Evolutionary conservation across 768 basidiomycete genomes (phyloP).

Genomic region (Pleurotus platypus): DNA sequence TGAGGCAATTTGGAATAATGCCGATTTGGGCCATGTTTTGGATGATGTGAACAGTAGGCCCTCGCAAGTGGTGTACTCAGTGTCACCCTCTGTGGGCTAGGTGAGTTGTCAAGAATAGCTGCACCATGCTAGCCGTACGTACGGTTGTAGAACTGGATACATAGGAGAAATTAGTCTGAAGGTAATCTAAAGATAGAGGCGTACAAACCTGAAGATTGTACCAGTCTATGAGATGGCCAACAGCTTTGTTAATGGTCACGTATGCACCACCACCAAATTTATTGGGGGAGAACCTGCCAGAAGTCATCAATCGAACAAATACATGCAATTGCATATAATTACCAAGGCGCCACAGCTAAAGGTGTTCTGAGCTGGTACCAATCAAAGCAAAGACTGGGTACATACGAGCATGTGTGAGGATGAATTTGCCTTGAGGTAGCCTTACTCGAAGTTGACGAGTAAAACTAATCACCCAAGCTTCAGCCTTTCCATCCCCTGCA

Average conservation of each 20-base stretch:
- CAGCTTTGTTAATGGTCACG: conserved; percentile 44
- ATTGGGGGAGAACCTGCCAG: conserved; percentile 36
- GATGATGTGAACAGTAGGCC: conserved; percentile 59
- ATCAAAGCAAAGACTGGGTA: neutral
- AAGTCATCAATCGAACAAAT: too few relatives aligned
- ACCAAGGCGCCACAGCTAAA: conserved; percentile 49
- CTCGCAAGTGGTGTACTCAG: conserved; percentile 64
- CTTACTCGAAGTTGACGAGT: conserved; percentile 45
- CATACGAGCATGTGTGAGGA: conserved; percentile 56
- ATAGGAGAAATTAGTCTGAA: conserved; percentile 1
- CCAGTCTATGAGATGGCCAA: conserved; percentile 66
- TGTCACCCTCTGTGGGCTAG: conserved; percentile 45
- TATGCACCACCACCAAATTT: conserved; percentile 50
- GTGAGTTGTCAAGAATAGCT: neutral
- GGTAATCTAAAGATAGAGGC: conserved; percentile 14
- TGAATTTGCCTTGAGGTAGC: conserved; percentile 46
- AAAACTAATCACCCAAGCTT: conserved; percentile 56
- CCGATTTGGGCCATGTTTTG: conserved; percentile 55
- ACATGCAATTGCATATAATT: neutral
- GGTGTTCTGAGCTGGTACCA: neutral
- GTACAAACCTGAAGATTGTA: conserved; percentile 49
- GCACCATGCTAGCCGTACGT: conserved; percentile 12
- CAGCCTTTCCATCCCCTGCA: conserved; percentile 46
- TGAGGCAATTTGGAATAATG: conserved; percentile 56
- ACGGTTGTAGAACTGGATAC: conserved; percentile 41